Evolutionary conservation across 345 rosid species (phyloP), one percentile per base, ranked within the genome.

Genomic region (Eucalyptus camaldulensis): DNA sequence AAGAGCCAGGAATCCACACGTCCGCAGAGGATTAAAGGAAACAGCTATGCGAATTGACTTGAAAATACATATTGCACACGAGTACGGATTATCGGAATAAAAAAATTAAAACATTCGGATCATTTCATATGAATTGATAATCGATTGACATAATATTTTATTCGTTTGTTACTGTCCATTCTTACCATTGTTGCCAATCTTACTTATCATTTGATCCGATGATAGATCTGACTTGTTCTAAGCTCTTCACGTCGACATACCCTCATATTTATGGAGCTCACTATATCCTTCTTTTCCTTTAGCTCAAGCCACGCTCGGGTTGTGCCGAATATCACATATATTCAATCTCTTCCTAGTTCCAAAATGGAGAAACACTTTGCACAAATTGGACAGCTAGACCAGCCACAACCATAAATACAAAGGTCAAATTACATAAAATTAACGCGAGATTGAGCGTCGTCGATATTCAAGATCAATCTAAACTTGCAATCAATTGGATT

Each of bases 381-480:
- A 37, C 37, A 13, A 72, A 45, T 6, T 19, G 4, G 14, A 72
- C 6, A 3, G 25, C 22, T 72, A 24, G 45, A 37, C 13, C 6
- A 11, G 3, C 3, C 47, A 40, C 29, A 4, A 76, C 2, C 47
- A 4, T 2, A 76, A 14, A 7, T 16, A n/a, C 40, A 15, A 6
- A 37, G 3, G 47, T 40, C 13, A 6, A 76, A 76, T 40, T 40
- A 76, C 47, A 8, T 21, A 8, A 76, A 40, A 76, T 21, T 22
- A 76, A 11, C 1, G 5, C 0, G 29, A 40, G 5, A 21, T 37
- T 2, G 3, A 40, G 11, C 3, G 0, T 1, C 16, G 11, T n/a
- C 11, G 3, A 76, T 40, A 4, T 21, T 5, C 29, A 37, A 6
- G 1, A 19, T 40, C 14, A 76, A 13, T 2, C 29, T 22, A 6